Base-by-base conservation (phyloP, 2,329 filamentous ascomycete genomes). In the Trichophyton schoenleinii region DNA sequence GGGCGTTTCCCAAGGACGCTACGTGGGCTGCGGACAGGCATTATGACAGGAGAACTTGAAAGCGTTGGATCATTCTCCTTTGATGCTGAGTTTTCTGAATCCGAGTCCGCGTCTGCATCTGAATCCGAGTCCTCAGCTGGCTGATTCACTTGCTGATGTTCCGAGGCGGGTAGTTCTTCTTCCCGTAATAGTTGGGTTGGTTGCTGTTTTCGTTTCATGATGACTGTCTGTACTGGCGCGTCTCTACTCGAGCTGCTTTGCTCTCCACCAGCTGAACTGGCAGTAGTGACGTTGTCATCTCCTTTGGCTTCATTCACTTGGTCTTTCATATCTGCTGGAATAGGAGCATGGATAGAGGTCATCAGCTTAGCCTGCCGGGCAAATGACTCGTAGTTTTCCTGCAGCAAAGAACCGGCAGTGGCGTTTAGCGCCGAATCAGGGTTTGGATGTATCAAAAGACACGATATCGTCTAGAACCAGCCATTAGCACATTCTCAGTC, bases 351-450 rank as follows among this genome's bases (percentile, higher is more conserved):
- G 11, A 86, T 83, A 2, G 79, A 80, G 2, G 82, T 83, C 83
- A 85, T 85, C 52, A 86, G 69, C 69, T 75, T 79, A 15, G 83
- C 83, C 62, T 83, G 74, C 58, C 79, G 74, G 57, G 79, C 78
- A 67, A 83, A 86, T 0, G 75, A 76, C 3, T 78, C 77, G 70
- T 81, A 86, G 65, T 84, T 80, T 61, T 84, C 82, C 63, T 82
- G 81, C 5, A 83, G 74, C 63, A 86, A 68, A 36, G 79, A 78
- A 1, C 83, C 83, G 11, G 83, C 83, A 25, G 81, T 79, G 8
- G 81, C 80, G 65, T 86, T 86, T 64, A 86, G 71, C 6, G 83
- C 83, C 61, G 82, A 85, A 64, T 84, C 83, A 0, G 83, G 82
- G 66, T 86, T 86, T 1, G 83, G 83, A 60, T 84, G 80, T 60